phyloP scores from a whole-genome alignment of 176 grass and related monocot species.

The Cocos nucifera region DNA sequence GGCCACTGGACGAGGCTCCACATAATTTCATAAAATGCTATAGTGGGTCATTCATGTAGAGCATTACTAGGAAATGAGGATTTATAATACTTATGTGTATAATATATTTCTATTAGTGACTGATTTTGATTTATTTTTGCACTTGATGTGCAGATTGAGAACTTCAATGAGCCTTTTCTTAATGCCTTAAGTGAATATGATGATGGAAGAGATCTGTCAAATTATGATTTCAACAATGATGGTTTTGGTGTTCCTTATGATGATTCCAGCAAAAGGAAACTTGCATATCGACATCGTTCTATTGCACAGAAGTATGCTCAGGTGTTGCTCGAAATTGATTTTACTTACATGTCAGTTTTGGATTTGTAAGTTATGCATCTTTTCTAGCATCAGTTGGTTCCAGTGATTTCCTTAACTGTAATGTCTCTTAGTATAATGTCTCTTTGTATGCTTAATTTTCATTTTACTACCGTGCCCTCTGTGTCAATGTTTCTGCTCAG shows the following conservation, averaged over 20 bases:
- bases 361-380: conserved; percentile 3
- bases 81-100: too few relatives aligned
- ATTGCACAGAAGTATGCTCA: conserved; percentile 76
- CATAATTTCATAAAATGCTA: too few relatives aligned
- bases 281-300: conserved; percentile 82
- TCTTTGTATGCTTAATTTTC: too few relatives aligned
- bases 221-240: conserved; percentile 77
- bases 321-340: conserved; percentile 33
- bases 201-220: conserved; percentile 69
- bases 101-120: background rate
- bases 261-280: conserved; percentile 78
- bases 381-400: background rate
- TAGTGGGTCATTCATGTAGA: too few relatives aligned
- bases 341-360: conserved; percentile 12
- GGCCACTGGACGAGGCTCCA: too few relatives aligned
- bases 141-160: conserved; percentile 62
- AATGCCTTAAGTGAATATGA: conserved; percentile 62
- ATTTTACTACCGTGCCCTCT: too few relatives aligned
- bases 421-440: too few relatives aligned
- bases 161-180: conserved; percentile 83
- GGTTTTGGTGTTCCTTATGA: conserved; percentile 67
- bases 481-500: too few relatives aligned
- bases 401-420: too few relatives aligned
- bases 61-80: too few relatives aligned
- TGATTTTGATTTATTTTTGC: conserved; percentile 21